These are phyloP conservation scores for Plenodomus biglobosus DNA, from an alignment of 2,329 filamentous ascomycete species.

Conservation along the genomic window DNA sequence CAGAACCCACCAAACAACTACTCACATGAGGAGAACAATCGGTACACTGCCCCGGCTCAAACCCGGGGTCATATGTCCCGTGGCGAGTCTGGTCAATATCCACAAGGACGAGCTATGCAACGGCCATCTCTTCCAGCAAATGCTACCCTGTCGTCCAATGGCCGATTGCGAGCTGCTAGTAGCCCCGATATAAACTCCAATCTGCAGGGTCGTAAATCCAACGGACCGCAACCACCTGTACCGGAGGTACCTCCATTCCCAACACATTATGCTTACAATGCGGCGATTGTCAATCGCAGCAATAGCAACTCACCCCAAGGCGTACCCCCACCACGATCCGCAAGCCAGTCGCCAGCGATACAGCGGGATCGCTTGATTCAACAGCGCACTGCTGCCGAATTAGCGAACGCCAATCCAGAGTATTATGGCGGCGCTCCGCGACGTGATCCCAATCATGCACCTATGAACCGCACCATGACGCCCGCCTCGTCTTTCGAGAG, in stretches of 20 bases:
- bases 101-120: slow-evolving; percentile 64
- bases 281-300: slow-evolving; percentile 69
- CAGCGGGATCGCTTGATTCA: slow-evolving; percentile 61
- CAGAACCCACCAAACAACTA: slow-evolving; percentile 68
- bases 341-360: slow-evolving; percentile 69
- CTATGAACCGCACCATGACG: slow-evolving; percentile 40
- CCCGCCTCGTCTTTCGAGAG: slow-evolving; percentile 45
- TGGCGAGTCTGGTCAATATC: slow-evolving; percentile 69
- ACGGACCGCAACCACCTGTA: slow-evolving; percentile 45
- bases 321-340: slow-evolving; percentile 68
- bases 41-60: slow-evolving; percentile 87
- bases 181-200: slow-evolving; percentile 83
- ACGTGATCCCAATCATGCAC: slow-evolving; percentile 34
- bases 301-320: slow-evolving; percentile 78
- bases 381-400: slow-evolving; percentile 39
- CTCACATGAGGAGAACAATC: slow-evolving; percentile 72
- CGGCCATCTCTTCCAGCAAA: slow-evolving; percentile 78
- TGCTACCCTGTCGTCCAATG: slow-evolving; percentile 49
- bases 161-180: slow-evolving; percentile 84
- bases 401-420: slow-evolving; percentile 46
- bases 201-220: slow-evolving; percentile 59
- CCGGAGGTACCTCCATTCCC: slow-evolving; percentile 57
- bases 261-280: slow-evolving; percentile 59
- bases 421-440: slow-evolving; percentile 34
- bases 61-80: slow-evolving; percentile 73